Base-by-base conservation (phyloP, 2,329 filamentous ascomycete genomes). In the Ophiosphaerella herpotricha region DNA sequence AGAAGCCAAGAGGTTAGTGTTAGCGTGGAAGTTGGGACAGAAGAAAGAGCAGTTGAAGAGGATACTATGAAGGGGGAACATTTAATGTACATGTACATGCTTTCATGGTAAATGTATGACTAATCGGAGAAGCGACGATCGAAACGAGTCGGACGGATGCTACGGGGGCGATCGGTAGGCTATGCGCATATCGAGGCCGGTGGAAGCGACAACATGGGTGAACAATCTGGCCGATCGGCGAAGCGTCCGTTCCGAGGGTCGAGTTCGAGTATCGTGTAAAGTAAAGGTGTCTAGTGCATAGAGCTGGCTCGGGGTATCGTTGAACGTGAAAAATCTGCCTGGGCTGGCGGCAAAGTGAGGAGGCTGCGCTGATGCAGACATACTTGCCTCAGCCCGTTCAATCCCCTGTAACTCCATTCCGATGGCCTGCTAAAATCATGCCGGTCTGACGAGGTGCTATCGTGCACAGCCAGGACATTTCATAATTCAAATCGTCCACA, bases 1-100 rank as follows among this genome's bases (percentile, higher is more conserved):
- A 21, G 26, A 7, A 11, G 11, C 23, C n/a, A 7, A 14, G 34
- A 39, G 29, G 29, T 41, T 18, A 44, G 31, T 34, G 35, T 37
- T 39, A 21, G 39, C 44, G 38, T n/a, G 48, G 12, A 42, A 34
- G 24, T 46, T 21, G 49, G 33, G 48, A 52, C 39, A 57, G 45
- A 39, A 52, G 47, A 36, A 50, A 43, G 46, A 59, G 51, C 43
- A 46, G 41, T 36, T 5, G 40, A 46, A 29, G 47, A 46, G 39
- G 18, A 16, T 62, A 36, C 55, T 52, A 57, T 59, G 58, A 39
- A 29, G 26, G 11, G 11, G 26, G 18, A 48, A 44, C 40, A 50
- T 56, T 50, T 61, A 64, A 34, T 52, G 26, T 64, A 64, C 60
- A 62, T 29, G 48, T 51, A 32, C 42, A 42, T 40, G 7, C 26